Evolutionary conservation across 257 asterid species (phyloP), one percentile per base, ranked within the genome.

Genomic region (Mitragyna speciosa): DNA sequence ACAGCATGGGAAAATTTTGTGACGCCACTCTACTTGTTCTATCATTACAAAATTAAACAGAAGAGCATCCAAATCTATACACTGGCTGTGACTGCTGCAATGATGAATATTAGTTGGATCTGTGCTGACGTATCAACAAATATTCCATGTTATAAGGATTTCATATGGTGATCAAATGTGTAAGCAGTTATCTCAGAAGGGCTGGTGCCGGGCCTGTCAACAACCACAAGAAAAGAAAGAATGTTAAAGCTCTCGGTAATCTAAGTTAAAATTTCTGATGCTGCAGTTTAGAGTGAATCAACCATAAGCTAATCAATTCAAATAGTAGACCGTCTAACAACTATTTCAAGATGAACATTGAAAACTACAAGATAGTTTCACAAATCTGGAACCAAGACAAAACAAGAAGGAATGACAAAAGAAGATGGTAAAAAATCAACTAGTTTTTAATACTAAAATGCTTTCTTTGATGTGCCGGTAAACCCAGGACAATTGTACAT

Each of bases 181-280:
- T 92, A 90, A 73, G 96, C 97, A 47, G 80, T 89, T 80, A 95
- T 95, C 61, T 91, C 98, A 41, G 95, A 89, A 54, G 99, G 98
- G 83, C 97, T 89, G 36, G 98, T 92, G 3, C 98, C 99, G n/a
- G 99, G 97, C 90, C 98, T 95, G 92, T 70, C 75, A 73, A 79
- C 67, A 83, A 82, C 70, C 80, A 74, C 12, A 39, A n/a, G 43
- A n/a, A 22, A 10, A 47, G 67, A 54, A 45, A 47, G 22, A 67
- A 17, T 66, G 52, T 30, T 26, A 68, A 66, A 66, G 19, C 24
- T 75, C 59, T 33, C 7, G 70, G 54, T 17, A 45, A 39, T 52
- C 17, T 9, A 31, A 41, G 17, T 47, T 16, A 24, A 26, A 10
- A 36, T 22, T 39, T 20, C 52, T 48, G 30, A 56, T 52, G 66